Percentiles rank a stretch among this genome's conserved stretches.
phyloP scores from a whole-genome alignment of 768 basidiomycete genomes.

The Podaxis carcinomalis region DNA sequence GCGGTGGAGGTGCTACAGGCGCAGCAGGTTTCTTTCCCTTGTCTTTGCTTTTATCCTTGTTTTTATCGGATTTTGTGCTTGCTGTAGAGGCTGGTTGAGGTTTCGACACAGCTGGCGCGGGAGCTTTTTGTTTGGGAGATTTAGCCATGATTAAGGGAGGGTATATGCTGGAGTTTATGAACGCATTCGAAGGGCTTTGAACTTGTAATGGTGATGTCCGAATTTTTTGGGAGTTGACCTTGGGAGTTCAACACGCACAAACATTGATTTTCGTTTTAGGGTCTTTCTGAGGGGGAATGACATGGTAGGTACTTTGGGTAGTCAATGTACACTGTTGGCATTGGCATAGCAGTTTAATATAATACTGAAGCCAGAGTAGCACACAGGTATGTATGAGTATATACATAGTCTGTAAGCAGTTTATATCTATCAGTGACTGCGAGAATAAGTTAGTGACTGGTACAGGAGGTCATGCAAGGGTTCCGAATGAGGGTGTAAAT shows the following conservation, averaged over 20 bases:
- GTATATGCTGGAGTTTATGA: neutral
- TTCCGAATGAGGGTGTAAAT: too few species aligned
- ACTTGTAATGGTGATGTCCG: neutral
- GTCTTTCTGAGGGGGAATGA: neutral
- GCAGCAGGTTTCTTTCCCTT: neutral
- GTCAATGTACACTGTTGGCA: too few species aligned
- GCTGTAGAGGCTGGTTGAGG: neutral
- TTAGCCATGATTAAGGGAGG: slow-evolving; percentile 2
- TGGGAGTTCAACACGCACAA: slow-evolving; percentile 14
- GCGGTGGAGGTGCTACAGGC: neutral
- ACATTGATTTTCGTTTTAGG: neutral
- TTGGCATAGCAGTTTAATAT: too few species aligned
- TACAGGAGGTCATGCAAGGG: too few species aligned
- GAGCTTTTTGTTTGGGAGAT: neutral
- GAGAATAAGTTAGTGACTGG: too few species aligned
- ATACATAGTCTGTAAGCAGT: too few species aligned
- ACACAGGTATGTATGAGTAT: too few species aligned
- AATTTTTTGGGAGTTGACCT: slow-evolving; percentile 6
- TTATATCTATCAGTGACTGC: too few species aligned
- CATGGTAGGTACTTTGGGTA: too few species aligned
- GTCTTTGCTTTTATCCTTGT: neutral
- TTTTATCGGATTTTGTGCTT: neutral
- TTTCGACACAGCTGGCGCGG: neutral
- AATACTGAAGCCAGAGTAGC: too few species aligned
- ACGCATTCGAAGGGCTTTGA: neutral